Percentiles rank a stretch among this genome's conserved stretches.
Conservation (phyloP, 73 alveolate species). For the Halteria grandinella region DNA sequence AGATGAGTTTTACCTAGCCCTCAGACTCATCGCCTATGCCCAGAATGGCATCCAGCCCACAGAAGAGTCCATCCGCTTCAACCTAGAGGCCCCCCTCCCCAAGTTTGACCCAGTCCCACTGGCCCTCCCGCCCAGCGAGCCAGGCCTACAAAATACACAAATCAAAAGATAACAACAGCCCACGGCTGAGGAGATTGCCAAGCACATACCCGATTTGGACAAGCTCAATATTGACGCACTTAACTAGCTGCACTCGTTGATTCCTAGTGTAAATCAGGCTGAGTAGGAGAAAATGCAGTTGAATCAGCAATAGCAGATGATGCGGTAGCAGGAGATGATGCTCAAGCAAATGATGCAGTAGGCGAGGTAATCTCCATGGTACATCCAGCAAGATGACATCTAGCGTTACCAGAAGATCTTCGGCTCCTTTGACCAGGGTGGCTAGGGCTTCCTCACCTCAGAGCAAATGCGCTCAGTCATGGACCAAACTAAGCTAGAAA, state of each 20-base stretch:
- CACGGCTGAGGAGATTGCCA: not conserved
- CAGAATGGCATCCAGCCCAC: constrained; percentile 86
- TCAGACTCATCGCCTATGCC: constrained; percentile 92
- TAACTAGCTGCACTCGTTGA: constrained; percentile 29
- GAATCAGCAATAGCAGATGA: constrained; percentile 42
- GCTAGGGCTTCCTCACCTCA: constrained; percentile 31
- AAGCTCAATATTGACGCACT: constrained; percentile 37
- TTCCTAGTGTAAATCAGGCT: constrained; percentile 57
- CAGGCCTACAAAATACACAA: constrained; percentile 1
- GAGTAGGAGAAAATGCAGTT: constrained; percentile 27
- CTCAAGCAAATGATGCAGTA: constrained; percentile 22
- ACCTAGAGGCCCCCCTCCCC: constrained; percentile 81
- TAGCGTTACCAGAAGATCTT: constrained; percentile 37
- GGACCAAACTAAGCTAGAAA: constrained; percentile 50
- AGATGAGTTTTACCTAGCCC: constrained; percentile 92
- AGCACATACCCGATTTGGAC: constrained; percentile 58
- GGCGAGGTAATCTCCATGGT: constrained; percentile 60
- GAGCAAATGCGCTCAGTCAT: constrained; percentile 47
- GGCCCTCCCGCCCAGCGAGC: constrained; percentile 15
- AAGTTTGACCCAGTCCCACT: constrained; percentile 61
- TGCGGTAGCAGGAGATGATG: constrained; percentile 38
- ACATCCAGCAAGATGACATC: constrained; percentile 38
- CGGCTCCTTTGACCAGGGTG: constrained; percentile 33
- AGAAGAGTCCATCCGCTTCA: constrained; percentile 73
- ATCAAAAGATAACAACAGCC: no score